Percentiles rank a stretch among this genome's conserved stretches.
Conservation (phyloP, 2,329 filamentous ascomycete genomes). For the Penicillium thymicola region DNA sequence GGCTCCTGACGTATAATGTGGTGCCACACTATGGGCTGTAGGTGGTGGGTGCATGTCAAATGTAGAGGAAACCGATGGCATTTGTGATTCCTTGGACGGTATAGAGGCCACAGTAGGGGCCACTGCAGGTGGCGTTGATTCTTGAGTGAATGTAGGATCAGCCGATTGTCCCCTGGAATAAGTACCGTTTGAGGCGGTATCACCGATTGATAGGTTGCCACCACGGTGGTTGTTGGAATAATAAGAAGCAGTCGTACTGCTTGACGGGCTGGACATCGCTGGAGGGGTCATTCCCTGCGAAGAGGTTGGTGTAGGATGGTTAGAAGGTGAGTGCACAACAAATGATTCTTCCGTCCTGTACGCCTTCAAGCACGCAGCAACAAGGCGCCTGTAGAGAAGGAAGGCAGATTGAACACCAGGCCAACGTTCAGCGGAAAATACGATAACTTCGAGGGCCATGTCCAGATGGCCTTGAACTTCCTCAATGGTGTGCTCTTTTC, state of each 20-base stretch:
- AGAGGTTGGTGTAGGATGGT: constrained; percentile 41
- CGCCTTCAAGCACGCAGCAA: constrained; percentile 80
- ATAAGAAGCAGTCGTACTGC: constrained; percentile 35
- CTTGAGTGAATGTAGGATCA: constrained; percentile 29
- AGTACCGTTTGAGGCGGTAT: constrained; percentile 30
- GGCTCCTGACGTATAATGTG: constrained; percentile 22
- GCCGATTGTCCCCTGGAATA: constrained; percentile 36
- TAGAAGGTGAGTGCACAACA: constrained; percentile 49
- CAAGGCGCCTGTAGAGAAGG: constrained; percentile 81
- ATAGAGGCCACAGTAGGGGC: constrained; percentile 14
- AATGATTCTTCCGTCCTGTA: constrained; percentile 64
- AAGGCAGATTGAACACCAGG: constrained; percentile 82
- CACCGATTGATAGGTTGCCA: constrained; percentile 27
- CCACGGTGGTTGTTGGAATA: constrained; percentile 34
- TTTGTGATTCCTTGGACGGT: constrained; percentile 18
- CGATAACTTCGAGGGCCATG: constrained; percentile 72
- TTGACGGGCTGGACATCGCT: constrained; percentile 41
- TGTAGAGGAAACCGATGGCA: constrained; percentile 8
- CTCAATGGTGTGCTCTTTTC: constrained; percentile 66
- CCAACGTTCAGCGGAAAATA: constrained; percentile 81
- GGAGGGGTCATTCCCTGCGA: constrained; percentile 42
- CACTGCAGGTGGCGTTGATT: constrained; percentile 21
- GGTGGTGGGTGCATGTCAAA: constrained; percentile 18
- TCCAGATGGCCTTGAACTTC: constrained; percentile 74
- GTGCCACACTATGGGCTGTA: constrained; percentile 11